A percentile compares a stretch with the other conserved stretches of the same genome.
These are phyloP conservation scores for Debaryomyces prosopidis DNA, from an alignment of 805 yeast genomes.

Conservation along the genomic window DNA sequence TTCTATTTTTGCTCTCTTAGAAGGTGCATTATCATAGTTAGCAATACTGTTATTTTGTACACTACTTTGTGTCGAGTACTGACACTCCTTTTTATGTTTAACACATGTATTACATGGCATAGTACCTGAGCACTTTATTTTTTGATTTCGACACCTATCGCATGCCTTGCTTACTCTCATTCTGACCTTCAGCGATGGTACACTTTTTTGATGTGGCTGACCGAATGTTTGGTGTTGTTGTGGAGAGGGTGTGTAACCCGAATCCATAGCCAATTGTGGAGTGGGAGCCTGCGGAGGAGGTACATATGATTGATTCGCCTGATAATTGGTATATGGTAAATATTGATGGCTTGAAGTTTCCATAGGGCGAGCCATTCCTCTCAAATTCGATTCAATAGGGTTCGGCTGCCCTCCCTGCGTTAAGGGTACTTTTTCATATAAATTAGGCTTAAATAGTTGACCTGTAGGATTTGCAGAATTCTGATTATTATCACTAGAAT, in stretches of 20 bases:
- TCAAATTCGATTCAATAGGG: background rate
- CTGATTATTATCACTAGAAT: too few species aligned
- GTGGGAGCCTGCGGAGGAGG: background rate
- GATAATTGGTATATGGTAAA: background rate
- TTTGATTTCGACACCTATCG: slow-evolving; percentile 53
- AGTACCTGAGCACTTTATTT: slow-evolving; percentile 58
- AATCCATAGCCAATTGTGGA: background rate
- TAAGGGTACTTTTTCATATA: too few species aligned
- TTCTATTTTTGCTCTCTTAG: slow-evolving; percentile 6
- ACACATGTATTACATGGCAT: slow-evolving; percentile 51
- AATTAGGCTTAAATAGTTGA: too few species aligned
- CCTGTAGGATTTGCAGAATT: too few species aligned
- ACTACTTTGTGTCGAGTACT: slow-evolving; percentile 14
- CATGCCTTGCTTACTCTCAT: slow-evolving; percentile 55
- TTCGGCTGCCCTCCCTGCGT: too few species aligned
- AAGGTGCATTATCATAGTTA: slow-evolving; percentile 5
- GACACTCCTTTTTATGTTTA: slow-evolving; percentile 36
- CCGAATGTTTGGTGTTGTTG: background rate
- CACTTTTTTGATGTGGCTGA: background rate
- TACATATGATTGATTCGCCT: background rate
- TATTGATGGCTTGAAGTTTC: background rate
- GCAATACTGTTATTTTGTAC: slow-evolving; percentile 1
- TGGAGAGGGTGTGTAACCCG: background rate
- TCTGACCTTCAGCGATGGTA: slow-evolving; percentile 16
- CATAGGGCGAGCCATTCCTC: background rate